Evolutionary conservation across 2,329 filamentous ascomycete genomes (phyloP).

Genomic region (Penicillium sp.): DNA sequence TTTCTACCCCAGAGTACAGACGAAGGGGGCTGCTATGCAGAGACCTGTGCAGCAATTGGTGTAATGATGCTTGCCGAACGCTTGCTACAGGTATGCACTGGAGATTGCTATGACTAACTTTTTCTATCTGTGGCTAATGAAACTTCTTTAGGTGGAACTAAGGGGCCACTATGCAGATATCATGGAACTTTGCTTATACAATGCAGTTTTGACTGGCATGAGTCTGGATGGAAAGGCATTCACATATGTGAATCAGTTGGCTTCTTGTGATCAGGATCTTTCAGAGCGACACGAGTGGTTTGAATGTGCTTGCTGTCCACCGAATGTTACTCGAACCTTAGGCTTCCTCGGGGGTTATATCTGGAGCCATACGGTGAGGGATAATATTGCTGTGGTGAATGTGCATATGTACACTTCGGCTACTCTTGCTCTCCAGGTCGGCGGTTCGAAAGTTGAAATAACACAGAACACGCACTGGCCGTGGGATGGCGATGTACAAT

Average conservation of each 20-base stretch:
- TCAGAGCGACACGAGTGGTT: slow-evolving; percentile 59
- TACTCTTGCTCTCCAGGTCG: slow-evolving; percentile 30
- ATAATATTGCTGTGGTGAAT: slow-evolving; percentile 42
- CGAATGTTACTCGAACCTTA: slow-evolving; percentile 57
- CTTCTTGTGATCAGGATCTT: slow-evolving; percentile 51
- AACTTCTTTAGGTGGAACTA: slow-evolving; percentile 42
- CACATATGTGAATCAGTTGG: slow-evolving; percentile 62
- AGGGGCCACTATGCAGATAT: slow-evolving; percentile 56
- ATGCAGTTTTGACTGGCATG: slow-evolving; percentile 59
- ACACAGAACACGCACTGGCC: slow-evolving; percentile 57
- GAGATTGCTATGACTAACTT: neutral
- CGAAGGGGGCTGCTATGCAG: slow-evolving; percentile 62
- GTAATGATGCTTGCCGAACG: slow-evolving; percentile 61
- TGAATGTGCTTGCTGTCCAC: slow-evolving; percentile 59
- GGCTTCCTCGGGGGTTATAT: slow-evolving; percentile 58
- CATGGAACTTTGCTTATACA: slow-evolving; percentile 62
- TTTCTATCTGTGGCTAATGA: neutral
- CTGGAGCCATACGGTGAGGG: slow-evolving; percentile 43
- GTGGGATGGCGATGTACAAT: slow-evolving; percentile 53
- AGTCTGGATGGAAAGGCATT: slow-evolving; percentile 56
- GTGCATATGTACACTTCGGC: slow-evolving; percentile 59
- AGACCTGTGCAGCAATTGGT: slow-evolving; percentile 61
- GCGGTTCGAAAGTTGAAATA: slow-evolving; percentile 39
- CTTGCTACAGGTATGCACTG: slow-evolving; percentile 46
- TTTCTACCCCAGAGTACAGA: slow-evolving; percentile 59